Base-by-base conservation (phyloP, 768 basidiomycete species). In the Scleroderma citrinum region DNA sequence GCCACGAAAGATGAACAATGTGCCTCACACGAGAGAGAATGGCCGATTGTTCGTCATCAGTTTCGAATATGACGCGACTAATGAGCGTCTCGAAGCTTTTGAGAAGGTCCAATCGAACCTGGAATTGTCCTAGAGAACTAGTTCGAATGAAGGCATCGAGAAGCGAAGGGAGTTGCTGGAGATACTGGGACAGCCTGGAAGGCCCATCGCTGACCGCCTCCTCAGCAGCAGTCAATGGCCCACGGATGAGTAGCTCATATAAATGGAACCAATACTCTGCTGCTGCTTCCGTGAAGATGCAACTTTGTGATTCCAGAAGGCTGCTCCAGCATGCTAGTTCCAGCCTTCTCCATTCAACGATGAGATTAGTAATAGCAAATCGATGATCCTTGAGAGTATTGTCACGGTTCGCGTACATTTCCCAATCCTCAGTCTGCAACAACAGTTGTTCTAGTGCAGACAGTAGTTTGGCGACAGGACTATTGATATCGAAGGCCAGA, bases 391-490 rank as follows among this genome's bases (percentile, higher is more conserved):
- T 81, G 55, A 99, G 76, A 36, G 83, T 83, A 60, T 92, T 97
- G 37, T 87, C 83, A n/a, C 82, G 76, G 67, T 92, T 93, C n/a
- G 95, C 86, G 61, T 88, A 98, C 56, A 83, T 82, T 63, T 99
- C 92, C 96, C 96, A 99, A 60, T 98, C 95, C 46, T 93, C 89
- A 20, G 81, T 91, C 53, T 95, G 88, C 42, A 85, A 59, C 2
- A 98, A 69, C 7, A 99, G 72, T 55, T 87, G 87, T 61, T 99
- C 96, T 37, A 97, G 62, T 5, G 83, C 82, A 0, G 89, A 77
- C 29, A 99, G 74, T 12, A 94, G 67, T 60, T 83, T 87, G 5
- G 95, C 92, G 8, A 96, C 71, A 0, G 96, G 83, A 54, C 81
- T 83, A 32, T 76, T 71, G 17, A 88, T 68, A 43, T 77, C 71